Evolutionary conservation across 306 rosid genomes (phyloP).

Genomic region (Gillenia trifoliata): DNA sequence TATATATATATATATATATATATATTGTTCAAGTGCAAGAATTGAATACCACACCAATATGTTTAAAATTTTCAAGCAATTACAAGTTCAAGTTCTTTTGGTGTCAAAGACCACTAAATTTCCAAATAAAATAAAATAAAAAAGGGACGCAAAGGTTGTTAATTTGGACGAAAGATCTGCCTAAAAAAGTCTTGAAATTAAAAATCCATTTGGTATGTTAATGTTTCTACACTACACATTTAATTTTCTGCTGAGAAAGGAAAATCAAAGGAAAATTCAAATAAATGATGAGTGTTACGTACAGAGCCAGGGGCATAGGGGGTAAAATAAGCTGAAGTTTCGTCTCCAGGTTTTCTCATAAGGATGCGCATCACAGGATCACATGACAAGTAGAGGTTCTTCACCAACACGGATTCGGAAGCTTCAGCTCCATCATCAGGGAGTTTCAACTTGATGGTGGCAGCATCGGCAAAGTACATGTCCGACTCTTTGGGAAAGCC

Average conservation of each 20-base stretch:
- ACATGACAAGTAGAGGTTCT: constrained; percentile 58
- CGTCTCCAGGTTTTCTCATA: constrained; percentile 18
- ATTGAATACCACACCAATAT: neutral
- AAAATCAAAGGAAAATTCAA: neutral
- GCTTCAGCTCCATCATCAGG: neutral
- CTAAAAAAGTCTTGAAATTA: neutral
- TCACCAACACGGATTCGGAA: constrained; percentile 43
- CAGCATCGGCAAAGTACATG: neutral
- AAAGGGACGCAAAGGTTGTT: neutral
- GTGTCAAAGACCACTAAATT: too few species aligned
- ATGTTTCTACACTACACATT: neutral
- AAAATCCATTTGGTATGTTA: neutral
- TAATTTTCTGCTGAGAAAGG: neutral
- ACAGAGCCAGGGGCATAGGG: constrained; percentile 42
- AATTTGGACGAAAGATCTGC: neutral
- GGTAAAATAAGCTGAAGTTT: neutral
- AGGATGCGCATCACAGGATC: constrained; percentile 53
- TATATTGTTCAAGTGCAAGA: neutral
- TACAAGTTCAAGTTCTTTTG: neutral
- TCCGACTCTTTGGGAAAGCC: constrained; percentile 5
- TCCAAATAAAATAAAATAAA: neutral
- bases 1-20: too few species aligned
- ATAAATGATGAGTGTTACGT: neutral
- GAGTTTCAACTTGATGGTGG: constrained; percentile 33
- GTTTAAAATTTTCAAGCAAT: neutral